phyloP scores from a whole-genome alignment of 768 basidiomycete genomes.

The Cystofilobasidium bisporidii region DNA sequence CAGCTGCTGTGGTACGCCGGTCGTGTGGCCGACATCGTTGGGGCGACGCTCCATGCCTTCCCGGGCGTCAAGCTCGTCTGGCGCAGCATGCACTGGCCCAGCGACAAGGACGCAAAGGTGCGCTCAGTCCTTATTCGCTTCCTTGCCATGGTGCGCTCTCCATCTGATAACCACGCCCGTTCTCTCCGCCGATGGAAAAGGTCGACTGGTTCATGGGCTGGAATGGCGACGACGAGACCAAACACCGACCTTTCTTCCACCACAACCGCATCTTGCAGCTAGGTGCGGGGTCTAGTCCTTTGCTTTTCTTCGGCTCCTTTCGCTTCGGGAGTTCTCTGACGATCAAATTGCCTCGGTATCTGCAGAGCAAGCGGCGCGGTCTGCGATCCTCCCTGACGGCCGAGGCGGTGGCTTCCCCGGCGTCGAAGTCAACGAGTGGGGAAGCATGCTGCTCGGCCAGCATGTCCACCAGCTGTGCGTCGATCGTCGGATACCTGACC shows the following conservation, averaged over 20 bases:
- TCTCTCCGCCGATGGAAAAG: too few species aligned
- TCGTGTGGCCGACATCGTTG: constrained; percentile 8
- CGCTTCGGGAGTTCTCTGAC: too few species aligned
- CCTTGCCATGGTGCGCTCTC: too few species aligned
- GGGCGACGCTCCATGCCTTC: constrained; percentile 3
- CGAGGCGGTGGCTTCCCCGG: not conserved
- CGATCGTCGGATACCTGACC: not conserved
- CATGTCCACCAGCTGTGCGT: constrained; percentile 18
- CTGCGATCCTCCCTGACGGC: constrained; percentile 15
- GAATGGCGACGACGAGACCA: constrained; percentile 19
- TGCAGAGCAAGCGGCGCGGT: constrained; percentile 24
- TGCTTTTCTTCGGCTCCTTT: too few species aligned
- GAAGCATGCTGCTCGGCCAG: constrained; percentile 23
- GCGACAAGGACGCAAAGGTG: constrained; percentile 26
- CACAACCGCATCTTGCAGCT: constrained; percentile 13
- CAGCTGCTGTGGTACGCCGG: constrained; percentile 7
- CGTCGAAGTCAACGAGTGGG: constrained; percentile 26
- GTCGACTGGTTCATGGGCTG: constrained; percentile 29
- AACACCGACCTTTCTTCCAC: constrained; percentile 19
- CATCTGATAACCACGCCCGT: too few species aligned
- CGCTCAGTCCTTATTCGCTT: not conserved
- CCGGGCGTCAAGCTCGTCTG: constrained; percentile 25
- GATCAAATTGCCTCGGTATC: too few species aligned
- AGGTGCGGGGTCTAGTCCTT: constrained; percentile 6
- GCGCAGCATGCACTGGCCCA: constrained; percentile 27